Evolutionary conservation across 768 basidiomycete genomes (phyloP).

Genomic region (Tephrocybe sp.): DNA sequence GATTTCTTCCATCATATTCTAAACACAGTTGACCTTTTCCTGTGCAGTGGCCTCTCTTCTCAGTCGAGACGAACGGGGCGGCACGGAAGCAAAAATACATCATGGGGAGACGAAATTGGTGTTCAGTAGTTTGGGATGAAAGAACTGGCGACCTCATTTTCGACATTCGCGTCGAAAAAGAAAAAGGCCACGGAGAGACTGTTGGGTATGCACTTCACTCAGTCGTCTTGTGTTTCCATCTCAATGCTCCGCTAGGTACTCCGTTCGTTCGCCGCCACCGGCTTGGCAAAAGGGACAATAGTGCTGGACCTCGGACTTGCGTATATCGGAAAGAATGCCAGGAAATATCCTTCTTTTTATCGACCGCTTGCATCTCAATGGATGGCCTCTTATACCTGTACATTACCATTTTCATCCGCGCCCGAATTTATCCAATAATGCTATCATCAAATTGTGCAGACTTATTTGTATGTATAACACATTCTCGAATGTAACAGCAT

Average conservation of each 20-base stretch:
- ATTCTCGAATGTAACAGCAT: too few relatives aligned
- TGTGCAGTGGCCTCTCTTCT: slow-evolving; percentile 72
- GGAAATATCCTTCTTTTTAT: too few relatives aligned
- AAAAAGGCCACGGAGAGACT: slow-evolving; percentile 81
- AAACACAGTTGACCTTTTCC: background rate
- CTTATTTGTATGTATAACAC: slow-evolving; percentile 1
- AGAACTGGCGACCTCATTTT: slow-evolving; percentile 68
- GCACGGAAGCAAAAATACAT: slow-evolving; percentile 77
- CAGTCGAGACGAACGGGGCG: slow-evolving; percentile 72
- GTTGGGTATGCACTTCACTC: slow-evolving; percentile 57
- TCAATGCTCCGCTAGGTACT: slow-evolving; percentile 18
- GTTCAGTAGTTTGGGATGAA: slow-evolving; percentile 61
- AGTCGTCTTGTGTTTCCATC: background rate
- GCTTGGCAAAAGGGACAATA: slow-evolving; percentile 18
- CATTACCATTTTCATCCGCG: too few relatives aligned
- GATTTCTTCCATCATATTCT: slow-evolving; percentile 1
- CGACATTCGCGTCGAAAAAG: slow-evolving; percentile 84
- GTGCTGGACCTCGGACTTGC: too few relatives aligned
- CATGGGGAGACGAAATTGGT: slow-evolving; percentile 91
- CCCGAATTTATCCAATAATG: background rate
- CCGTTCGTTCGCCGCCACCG: slow-evolving; percentile 22
- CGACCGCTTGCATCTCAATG: too few relatives aligned
- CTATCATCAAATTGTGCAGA: background rate
- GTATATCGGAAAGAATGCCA: too few relatives aligned
- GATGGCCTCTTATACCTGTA: too few relatives aligned